phyloP scores from a whole-genome alignment of 1,284 basidiomycete genomes.

The Retiboletus flavoniger region DNA sequence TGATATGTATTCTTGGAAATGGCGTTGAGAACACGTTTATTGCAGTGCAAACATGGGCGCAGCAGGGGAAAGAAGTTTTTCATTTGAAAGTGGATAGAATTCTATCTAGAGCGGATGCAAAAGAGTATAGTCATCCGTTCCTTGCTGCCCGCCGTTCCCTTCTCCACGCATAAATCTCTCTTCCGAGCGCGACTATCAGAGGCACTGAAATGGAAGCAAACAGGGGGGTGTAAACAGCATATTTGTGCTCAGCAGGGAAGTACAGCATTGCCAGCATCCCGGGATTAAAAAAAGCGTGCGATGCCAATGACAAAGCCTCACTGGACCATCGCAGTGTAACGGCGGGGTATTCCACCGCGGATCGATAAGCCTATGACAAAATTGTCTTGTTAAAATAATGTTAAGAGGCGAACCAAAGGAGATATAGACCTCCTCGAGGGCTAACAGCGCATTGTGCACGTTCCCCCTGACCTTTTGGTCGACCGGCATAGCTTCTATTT shows the following conservation, averaged over 20 bases:
- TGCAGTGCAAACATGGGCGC: slow-evolving; percentile 12
- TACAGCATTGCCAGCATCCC: slow-evolving; percentile 95
- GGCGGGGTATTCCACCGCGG: slow-evolving; percentile 39
- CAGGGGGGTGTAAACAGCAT: slow-evolving; percentile 90
- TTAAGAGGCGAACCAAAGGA: slow-evolving; percentile 1
- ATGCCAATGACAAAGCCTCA: slow-evolving; percentile 70
- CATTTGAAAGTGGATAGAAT: slow-evolving; percentile 7
- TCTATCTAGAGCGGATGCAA: slow-evolving; percentile 8
- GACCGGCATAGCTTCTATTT: slow-evolving; percentile 90
- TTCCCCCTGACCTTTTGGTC: slow-evolving; percentile 72
- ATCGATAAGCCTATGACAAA: slow-evolving; percentile 26
- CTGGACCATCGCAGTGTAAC: slow-evolving; percentile 61
- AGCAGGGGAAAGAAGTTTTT: slow-evolving; percentile 15
- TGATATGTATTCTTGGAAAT: neutral
- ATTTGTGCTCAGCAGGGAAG: slow-evolving; percentile 95
- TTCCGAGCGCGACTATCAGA: slow-evolving; percentile 69
- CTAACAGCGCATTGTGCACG: slow-evolving; percentile 65
- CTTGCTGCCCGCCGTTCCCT: slow-evolving; percentile 25
- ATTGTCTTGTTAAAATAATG: slow-evolving; percentile 8
- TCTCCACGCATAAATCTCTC: slow-evolving; percentile 65
- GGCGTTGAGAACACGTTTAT: slow-evolving; percentile 16
- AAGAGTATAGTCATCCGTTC: slow-evolving; percentile 19
- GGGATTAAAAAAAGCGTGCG: slow-evolving; percentile 94
- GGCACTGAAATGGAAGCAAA: slow-evolving; percentile 89
- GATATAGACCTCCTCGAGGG: slow-evolving; percentile 65